Percentiles rank a stretch among this genome's conserved stretches.
Conservation (phyloP, 352 stramenopile species). For the Halophytophthora polymorphica region DNA sequence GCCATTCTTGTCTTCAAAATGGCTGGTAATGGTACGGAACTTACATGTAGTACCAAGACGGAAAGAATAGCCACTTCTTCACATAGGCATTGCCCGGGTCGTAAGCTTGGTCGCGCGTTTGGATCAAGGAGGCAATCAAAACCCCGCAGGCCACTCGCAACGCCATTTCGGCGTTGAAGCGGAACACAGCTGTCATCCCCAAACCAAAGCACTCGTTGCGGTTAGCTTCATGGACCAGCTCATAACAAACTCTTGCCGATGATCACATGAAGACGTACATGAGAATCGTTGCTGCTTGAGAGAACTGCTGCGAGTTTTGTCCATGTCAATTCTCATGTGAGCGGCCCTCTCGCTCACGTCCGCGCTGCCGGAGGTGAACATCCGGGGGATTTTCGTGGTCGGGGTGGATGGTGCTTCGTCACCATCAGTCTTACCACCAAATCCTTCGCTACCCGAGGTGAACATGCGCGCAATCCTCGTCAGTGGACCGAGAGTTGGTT, state of each 20-base stretch:
- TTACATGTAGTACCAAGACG: constrained; percentile 40
- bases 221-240: neutral
- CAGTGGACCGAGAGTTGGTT: too few relatives aligned
- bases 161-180: constrained; percentile 37
- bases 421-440: too few relatives aligned
- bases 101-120: constrained; percentile 41
- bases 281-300: constrained; percentile 21
- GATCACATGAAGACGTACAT: constrained; percentile 11
- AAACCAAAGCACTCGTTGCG: neutral
- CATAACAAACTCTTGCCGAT: neutral
- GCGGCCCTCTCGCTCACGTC: constrained; percentile 9
- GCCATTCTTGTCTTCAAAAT: too few relatives aligned
- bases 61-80: constrained; percentile 63
- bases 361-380: constrained; percentile 14
- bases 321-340: constrained; percentile 20
- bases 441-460: too few relatives aligned
- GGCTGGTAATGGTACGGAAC: too few relatives aligned
- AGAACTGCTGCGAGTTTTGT: constrained; percentile 11
- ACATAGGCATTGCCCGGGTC: constrained; percentile 19
- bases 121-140: constrained; percentile 55
- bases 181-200: constrained; percentile 21
- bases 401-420: too few relatives aligned
- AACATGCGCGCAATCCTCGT: too few relatives aligned
- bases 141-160: constrained; percentile 55
- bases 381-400: constrained; percentile 5